phyloP scores from a whole-genome alignment of 1,284 basidiomycete species.

The Rhodotorula sp. region DNA sequence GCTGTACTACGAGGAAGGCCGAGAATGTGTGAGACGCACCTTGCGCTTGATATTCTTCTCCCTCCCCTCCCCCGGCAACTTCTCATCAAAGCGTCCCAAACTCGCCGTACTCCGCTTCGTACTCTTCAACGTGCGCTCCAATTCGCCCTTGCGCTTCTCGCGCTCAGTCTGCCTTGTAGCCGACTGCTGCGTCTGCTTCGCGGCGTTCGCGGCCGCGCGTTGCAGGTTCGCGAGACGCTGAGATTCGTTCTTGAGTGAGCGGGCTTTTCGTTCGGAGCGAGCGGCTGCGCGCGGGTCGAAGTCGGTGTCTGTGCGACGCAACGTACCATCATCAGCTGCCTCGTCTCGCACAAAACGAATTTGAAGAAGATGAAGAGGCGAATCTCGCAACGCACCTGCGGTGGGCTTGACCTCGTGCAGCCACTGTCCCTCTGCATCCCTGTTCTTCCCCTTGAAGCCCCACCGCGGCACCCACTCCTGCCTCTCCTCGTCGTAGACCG shows the following conservation, averaged over 20 bases:
- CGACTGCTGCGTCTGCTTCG: conserved; percentile 29
- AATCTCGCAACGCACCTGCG: conserved; percentile 61
- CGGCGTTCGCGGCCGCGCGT: conserved; percentile 52
- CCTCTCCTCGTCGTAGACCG: conserved; percentile 89
- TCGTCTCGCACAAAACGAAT: background rate
- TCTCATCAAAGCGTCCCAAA: conserved; percentile 82
- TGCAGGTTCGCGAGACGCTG: conserved; percentile 78
- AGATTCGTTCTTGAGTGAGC: conserved; percentile 78
- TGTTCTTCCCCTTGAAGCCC: conserved; percentile 90
- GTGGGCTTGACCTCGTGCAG: conserved; percentile 82
- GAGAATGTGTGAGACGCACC: conserved; percentile 54
- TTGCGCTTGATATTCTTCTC: conserved; percentile 85
- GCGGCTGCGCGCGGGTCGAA: conserved; percentile 75
- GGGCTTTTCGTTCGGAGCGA: conserved; percentile 71
- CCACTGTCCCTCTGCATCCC: conserved; percentile 84
- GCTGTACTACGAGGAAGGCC: background rate
- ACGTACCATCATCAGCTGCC: conserved; percentile 5
- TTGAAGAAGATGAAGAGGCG: background rate
- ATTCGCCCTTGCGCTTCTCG: conserved; percentile 64
- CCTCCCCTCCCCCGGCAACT: conserved; percentile 86
- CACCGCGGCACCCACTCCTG: conserved; percentile 91
- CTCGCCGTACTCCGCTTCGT: conserved; percentile 85
- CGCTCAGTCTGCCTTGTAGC: conserved; percentile 45
- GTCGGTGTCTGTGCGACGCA: conserved; percentile 59
- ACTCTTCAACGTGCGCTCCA: conserved; percentile 73